Base-by-base conservation (phyloP, 805 yeast species). In the Candida mattraensis region DNA sequence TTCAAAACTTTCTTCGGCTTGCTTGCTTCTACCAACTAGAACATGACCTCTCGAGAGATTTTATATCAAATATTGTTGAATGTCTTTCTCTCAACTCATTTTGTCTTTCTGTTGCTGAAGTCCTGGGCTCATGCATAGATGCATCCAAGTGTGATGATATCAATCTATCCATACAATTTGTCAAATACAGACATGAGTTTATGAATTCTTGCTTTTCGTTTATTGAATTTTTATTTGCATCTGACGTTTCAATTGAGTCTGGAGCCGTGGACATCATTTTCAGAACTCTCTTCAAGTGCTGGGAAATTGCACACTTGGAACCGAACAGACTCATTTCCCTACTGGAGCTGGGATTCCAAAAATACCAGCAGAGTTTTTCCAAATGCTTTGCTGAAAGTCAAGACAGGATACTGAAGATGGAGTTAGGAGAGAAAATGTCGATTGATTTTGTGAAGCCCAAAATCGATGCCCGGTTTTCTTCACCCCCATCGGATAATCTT, bases 131-230 rank as follows among this genome's bases (percentile, higher is more conserved):
- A 18, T 48, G 56, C 5, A 31, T 48, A 14, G 62, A 61, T 39
- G 47, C 57, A 2, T 52, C 61, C 1, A 51, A 47, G 15, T 41
- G 49, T 5, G 51, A 49, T 11, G 58, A 58, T 24, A 40, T 55
- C 14, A 51, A 50, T 23, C 14, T 61, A 14, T 56, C 63, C 1
- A 50, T 60, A 36, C 64, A 58, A 25, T 53, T 50, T 31, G 53
- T 53, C 24, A 59, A 57, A 29, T 34, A 56, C 37, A 54, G 56
- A 28, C 23, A 31, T 5, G 26, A 31, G 11, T 51, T 58, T 18
- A 29, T 58, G 33, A 31, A 42, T 8, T 42, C 52, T 1, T 47
- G 55, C 27, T 50, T 54, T 17, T 23, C 35, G 10, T 18, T 53
- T 5, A 37, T 42, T 7, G 37, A 27, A 8, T 26, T 19, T 11